Evolutionary conservation across 306 rosid genomes (phyloP), one percentile per base, ranked within the genome.

Genomic region (Carpinus viminea): DNA sequence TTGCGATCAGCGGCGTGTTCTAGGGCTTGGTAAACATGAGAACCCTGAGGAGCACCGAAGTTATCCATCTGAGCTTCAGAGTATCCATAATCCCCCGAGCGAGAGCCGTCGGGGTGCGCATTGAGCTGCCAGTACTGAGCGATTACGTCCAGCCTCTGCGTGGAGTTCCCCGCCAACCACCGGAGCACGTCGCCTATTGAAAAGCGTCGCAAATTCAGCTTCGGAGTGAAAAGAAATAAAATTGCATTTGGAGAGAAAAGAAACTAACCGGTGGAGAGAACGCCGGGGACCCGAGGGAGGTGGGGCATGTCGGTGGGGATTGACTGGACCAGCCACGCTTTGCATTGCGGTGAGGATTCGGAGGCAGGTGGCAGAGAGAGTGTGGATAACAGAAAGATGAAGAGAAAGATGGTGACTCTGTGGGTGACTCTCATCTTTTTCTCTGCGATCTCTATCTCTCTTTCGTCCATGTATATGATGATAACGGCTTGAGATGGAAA

Each of bases 1-100:
- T 86, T 87, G 38, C 92, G 91, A 79, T 92, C 89, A 21, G 97
- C 96, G 41, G 98, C 97, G 80, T 79, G 73, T 59, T 91, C 91
- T 15, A 95, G 70, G 50, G 92, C 88, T 26, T 79, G 64, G 81
- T 90, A 95, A 83, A 92, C 90, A 12, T 86, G 59, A 83, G 86
- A 86, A 74, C 98, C 98, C 83, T 87, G 81, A 51, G 71, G 47
- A 20, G 96, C 97, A 74, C 98, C 98, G 55, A 95, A 92, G 34
- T 80, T 72, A 6, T 70, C 60, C 92, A 95, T 81, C 70, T 95
- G 91, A 31, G 57, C 68, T 51, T 73, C 31, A 24, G 97, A 82
- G 81, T 90, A 95, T 69, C 98, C 98, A 48, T 88, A 90, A 74
- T 95, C 98, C 11, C 98, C 97, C 0, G 98, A 92, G 15, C 88